Conservation (phyloP, 176 grass and related monocot genomes). For the Neostapfia colusana region DNA sequence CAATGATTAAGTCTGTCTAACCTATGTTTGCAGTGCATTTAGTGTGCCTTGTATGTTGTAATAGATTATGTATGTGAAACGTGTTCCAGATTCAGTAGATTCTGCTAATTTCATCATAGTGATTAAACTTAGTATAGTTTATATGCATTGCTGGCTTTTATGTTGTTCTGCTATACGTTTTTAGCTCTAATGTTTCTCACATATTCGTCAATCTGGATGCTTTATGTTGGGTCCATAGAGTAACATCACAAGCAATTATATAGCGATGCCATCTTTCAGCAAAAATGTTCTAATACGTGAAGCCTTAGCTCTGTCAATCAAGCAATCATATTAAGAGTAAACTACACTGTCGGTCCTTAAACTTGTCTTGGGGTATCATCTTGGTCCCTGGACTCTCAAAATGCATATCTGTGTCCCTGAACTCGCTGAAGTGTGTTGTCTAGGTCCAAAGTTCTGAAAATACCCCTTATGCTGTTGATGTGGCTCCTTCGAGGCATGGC, state of each 20-base stretch:
- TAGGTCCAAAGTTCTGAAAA: too few species aligned
- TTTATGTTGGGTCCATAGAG: slow-evolving; percentile 18
- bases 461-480: too few species aligned
- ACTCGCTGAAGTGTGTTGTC: too few species aligned
- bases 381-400: too few species aligned
- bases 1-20: background rate
- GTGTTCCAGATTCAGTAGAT: background rate
- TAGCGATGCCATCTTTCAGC: slow-evolving; percentile 28
- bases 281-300: slow-evolving; percentile 1
- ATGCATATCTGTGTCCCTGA: too few species aligned
- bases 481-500: too few species aligned
- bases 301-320: slow-evolving; percentile 3
- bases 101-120: background rate
- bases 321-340: background rate
- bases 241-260: background rate
- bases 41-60: slow-evolving; percentile 25
- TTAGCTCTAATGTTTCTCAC: slow-evolving; percentile 2
- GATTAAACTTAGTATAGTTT: background rate
- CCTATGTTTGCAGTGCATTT: background rate
- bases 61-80: background rate
- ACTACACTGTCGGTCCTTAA: background rate
- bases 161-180: too few species aligned
- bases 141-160: slow-evolving; percentile 4
- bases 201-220: background rate
- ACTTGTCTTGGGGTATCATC: too few species aligned